phyloP scores from a whole-genome alignment of 805 yeast genomes.

The Blastobotrys attinorum region DNA sequence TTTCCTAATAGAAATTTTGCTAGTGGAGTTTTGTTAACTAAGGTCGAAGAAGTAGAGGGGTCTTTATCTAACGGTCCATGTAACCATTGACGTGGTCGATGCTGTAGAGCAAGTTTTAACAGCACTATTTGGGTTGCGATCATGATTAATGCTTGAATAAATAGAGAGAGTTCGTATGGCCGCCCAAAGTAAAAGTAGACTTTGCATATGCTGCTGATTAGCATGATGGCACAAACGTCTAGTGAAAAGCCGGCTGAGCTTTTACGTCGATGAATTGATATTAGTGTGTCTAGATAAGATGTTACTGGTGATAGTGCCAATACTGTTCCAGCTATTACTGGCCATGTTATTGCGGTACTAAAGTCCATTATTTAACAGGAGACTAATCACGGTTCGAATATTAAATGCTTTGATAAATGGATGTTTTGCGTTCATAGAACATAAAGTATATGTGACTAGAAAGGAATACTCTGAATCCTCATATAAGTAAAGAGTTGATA shows the following conservation, averaged over 20 bases:
- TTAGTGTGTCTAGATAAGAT: conserved; percentile 79
- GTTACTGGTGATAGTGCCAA: conserved; percentile 67
- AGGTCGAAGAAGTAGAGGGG: too few relatives aligned
- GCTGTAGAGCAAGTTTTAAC: conserved; percentile 49
- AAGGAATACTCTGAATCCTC: too few relatives aligned
- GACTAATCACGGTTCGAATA: too few relatives aligned
- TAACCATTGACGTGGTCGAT: conserved; percentile 31
- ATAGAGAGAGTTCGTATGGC: conserved; percentile 72
- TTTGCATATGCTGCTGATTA: conserved; percentile 64
- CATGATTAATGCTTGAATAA: conserved; percentile 81
- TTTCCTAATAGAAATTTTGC: neutral
- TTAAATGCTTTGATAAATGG: too few relatives aligned
- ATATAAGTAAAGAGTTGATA: too few relatives aligned
- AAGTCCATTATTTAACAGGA: too few relatives aligned
- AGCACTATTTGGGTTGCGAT: conserved; percentile 65
- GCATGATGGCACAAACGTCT: conserved; percentile 91
- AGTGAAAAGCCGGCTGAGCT: conserved; percentile 76
- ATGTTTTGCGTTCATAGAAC: too few relatives aligned
- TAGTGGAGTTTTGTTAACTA: too few relatives aligned
- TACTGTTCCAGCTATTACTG: conserved; percentile 2
- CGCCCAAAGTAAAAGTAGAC: conserved; percentile 69
- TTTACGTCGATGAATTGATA: conserved; percentile 53
- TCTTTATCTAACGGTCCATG: conserved; percentile 63
- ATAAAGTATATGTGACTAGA: too few relatives aligned
- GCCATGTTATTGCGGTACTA: too few relatives aligned